A percentile compares a stretch with the other conserved stretches of the same genome.
Conservation (phyloP, 2,329 filamentous ascomycete species). For the Rasamsonia emersonii region DNA sequence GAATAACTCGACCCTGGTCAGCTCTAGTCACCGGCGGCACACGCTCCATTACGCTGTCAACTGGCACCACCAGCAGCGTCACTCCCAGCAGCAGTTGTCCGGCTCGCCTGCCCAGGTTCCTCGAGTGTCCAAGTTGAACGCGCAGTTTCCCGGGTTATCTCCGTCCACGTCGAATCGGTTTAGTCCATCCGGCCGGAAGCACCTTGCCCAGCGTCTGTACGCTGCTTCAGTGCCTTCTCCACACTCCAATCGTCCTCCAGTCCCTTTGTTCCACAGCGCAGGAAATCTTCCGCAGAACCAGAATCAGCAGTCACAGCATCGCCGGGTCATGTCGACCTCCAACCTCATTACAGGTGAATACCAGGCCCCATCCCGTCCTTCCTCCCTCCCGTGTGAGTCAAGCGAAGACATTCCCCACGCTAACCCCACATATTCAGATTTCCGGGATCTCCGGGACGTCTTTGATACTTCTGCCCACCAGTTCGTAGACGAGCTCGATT, state of each 20-base stretch:
- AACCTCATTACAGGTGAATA: conserved; percentile 30
- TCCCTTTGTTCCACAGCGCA: conserved; percentile 30
- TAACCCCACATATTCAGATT: too few species aligned
- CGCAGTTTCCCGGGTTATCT: conserved; percentile 30
- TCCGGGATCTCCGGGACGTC: too few species aligned
- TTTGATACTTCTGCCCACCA: too few species aligned
- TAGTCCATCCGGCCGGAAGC: conserved; percentile 25
- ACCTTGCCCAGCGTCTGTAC: conserved; percentile 21
- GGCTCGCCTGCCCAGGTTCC: conserved; percentile 29
- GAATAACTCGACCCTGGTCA: conserved; percentile 23
- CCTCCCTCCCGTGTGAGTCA: conserved; percentile 19
- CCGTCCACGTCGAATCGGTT: conserved; percentile 30
- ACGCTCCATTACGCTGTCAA: conserved; percentile 28
- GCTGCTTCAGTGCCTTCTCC: conserved; percentile 31
- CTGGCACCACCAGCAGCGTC: conserved; percentile 23
- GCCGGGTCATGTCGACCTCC: conserved; percentile 32
- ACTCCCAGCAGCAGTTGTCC: conserved; percentile 25
- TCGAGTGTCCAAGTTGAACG: conserved; percentile 30
- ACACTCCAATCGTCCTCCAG: conserved; percentile 27
- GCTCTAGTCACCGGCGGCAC: conserved; percentile 24
- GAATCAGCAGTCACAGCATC: conserved; percentile 22
- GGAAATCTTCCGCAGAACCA: conserved; percentile 17
- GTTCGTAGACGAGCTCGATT: conserved; percentile 14
- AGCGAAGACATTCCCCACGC: too few species aligned
- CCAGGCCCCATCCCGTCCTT: conserved; percentile 36